A percentile compares a stretch with the other conserved stretches of the same genome.
Evolutionary conservation across 345 rosid genomes (phyloP).

Genomic region (Garcia nutans): DNA sequence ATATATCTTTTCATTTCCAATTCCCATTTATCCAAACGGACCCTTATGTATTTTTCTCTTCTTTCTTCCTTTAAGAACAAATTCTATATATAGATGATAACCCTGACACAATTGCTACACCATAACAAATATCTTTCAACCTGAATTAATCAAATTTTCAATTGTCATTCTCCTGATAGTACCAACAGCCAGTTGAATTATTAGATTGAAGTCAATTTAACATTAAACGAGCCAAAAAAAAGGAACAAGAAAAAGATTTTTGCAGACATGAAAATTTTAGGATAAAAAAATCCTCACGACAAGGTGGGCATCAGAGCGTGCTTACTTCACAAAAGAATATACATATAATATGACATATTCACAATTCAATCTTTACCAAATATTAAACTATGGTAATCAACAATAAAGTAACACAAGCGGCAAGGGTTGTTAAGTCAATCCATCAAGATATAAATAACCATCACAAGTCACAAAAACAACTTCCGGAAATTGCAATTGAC

Average conservation of each 20-base stretch:
- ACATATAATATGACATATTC: not conserved
- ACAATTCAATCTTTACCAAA: not conserved
- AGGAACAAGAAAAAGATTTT: not conserved
- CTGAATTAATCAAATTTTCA: not conserved
- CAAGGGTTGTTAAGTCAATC: not conserved
- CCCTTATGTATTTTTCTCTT: too few relatives aligned
- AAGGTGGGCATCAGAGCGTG: not conserved
- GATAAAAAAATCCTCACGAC: not conserved
- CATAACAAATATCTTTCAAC: not conserved
- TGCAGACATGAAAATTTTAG: not conserved
- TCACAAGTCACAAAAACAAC: not conserved
- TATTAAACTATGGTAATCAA: not conserved
- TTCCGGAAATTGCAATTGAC: not conserved
- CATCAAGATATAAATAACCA: not conserved
- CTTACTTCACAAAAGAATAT: not conserved
- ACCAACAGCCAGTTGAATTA: slow-evolving; percentile 4
- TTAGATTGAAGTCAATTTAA: not conserved
- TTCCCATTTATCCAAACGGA: too few relatives aligned
- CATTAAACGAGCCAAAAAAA: not conserved
- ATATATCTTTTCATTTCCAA: too few relatives aligned
- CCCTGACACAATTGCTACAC: not conserved
- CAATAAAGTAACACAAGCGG: not conserved
- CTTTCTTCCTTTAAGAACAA: too few relatives aligned
- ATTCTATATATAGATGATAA: too few relatives aligned
- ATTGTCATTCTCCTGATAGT: not conserved